Conservation (phyloP, 176 grass and related monocot species). For the Panicum miliaceum region DNA sequence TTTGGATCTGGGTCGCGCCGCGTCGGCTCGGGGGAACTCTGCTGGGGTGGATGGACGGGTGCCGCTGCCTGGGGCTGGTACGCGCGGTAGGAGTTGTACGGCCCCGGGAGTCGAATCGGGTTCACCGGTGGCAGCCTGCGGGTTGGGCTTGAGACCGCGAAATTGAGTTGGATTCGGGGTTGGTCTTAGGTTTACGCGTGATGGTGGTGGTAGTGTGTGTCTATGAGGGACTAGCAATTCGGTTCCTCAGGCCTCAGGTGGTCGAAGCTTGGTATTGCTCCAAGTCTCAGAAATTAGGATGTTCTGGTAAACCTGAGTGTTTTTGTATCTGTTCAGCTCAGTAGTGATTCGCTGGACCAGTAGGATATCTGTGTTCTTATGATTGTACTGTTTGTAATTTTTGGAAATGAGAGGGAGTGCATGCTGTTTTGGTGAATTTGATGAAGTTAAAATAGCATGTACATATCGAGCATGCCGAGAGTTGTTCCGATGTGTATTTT, state of each 20-base stretch:
- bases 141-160: background rate
- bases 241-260: background rate
- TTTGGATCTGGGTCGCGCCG: conserved; percentile 46
- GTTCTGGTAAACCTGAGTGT: background rate
- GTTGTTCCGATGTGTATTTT: background rate
- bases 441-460: background rate
- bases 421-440: background rate
- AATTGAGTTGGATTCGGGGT: conserved; percentile 20
- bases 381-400: background rate
- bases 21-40: background rate
- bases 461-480: background rate
- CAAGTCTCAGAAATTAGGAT: background rate
- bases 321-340: background rate
- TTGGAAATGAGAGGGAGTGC: background rate
- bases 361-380: background rate
- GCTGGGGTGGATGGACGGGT: background rate
- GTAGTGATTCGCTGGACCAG: background rate
- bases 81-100: background rate
- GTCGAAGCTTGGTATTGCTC: background rate
- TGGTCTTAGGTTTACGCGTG: background rate
- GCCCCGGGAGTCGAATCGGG: background rate
- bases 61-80: background rate
- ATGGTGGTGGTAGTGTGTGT: background rate
- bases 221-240: background rate
- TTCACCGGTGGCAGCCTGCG: background rate